Base-by-base conservation (phyloP, 164 flowering plant genomes). In the Stephania yunnanensis region DNA sequence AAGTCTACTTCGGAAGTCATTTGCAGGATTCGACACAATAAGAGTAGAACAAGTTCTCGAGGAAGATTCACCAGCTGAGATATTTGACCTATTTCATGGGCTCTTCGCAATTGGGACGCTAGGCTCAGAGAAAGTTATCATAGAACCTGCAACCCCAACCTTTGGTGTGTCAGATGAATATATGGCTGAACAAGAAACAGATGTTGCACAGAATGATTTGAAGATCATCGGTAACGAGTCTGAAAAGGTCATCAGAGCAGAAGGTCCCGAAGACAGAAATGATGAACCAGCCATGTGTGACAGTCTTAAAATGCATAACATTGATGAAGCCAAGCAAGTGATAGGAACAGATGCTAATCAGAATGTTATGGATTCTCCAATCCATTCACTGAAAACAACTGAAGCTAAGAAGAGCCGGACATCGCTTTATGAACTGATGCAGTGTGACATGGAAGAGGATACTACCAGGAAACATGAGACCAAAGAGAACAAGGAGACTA, bases 351-450 rank as follows among this genome's bases (percentile, higher is more conserved):
- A 50, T 9, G 13, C 11, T 50, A 50, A 50, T 50, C 11, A 3
- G 55, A 50, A 50, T 50, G 55, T 50, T 7, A 50, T 50, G 55
- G 55, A 50, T 10, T 50, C 55, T 50, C 55, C 55, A 8, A 50
- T 50, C 55, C 55, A 50, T 50, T 50, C 55, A 50, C 55, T 50
- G 55, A 87, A 82, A 36, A 48, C 85, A n/a, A 77, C 45, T 67
- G 81, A 10, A 25, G 31, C 82, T 10, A 89, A 87, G 85, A 89
- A 89, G 79, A 79, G 85, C 25, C 81, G 96, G 80, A 83, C 91
- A 44, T 90, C 98, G 0, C 91, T 93, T 2, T 91, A 90, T 0
- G 98, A 93, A 83, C 86, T 93, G 72, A 89, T 93, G 78, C 91
- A 88, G 87, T 89, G 78, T 64, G 87, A 89, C 78, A 52, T 74